Conservation (phyloP, 805 yeast genomes). For the Starmerella apis region DNA sequence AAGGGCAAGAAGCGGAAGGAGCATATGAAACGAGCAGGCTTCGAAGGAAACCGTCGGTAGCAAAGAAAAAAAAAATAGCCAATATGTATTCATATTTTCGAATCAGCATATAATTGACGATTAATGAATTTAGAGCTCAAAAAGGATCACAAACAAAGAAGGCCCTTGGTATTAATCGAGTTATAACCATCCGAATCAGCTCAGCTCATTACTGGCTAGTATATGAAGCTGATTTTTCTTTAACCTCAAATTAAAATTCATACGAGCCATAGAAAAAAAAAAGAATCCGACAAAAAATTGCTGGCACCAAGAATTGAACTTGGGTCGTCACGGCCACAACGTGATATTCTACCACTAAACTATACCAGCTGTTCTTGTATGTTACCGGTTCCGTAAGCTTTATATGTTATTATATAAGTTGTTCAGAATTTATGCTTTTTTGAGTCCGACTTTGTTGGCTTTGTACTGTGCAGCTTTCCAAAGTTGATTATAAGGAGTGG, state of each 20-base stretch:
- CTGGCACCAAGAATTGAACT: constrained; percentile 67
- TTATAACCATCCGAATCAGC: too few relatives aligned
- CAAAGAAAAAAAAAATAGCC: not conserved
- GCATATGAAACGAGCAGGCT: constrained; percentile 20
- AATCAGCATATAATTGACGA: not conserved
- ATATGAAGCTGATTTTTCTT: too few relatives aligned
- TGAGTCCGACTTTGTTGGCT: too few relatives aligned
- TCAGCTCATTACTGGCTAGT: too few relatives aligned
- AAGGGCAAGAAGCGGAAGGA: constrained; percentile 57
- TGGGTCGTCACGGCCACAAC: constrained; percentile 67
- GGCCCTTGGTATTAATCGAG: too few relatives aligned
- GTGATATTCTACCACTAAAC: constrained; percentile 65
- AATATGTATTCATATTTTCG: not conserved
- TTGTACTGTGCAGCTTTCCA: too few relatives aligned
- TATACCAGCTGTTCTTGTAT: constrained; percentile 34
- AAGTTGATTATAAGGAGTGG: too few relatives aligned
- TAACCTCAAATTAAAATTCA: too few relatives aligned
- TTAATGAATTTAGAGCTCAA: not conserved
- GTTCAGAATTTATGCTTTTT: too few relatives aligned
- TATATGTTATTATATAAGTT: too few relatives aligned
- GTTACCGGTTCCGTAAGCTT: not conserved
- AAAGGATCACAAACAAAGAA: too few relatives aligned
- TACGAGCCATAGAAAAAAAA: not conserved
- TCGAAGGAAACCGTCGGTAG: constrained; percentile 4
- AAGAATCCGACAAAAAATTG: constrained; percentile 30